A percentile compares a stretch with the other conserved stretches of the same genome.
Conservation (phyloP, 345 rosid genomes). For the Geranium brycei region DNA sequence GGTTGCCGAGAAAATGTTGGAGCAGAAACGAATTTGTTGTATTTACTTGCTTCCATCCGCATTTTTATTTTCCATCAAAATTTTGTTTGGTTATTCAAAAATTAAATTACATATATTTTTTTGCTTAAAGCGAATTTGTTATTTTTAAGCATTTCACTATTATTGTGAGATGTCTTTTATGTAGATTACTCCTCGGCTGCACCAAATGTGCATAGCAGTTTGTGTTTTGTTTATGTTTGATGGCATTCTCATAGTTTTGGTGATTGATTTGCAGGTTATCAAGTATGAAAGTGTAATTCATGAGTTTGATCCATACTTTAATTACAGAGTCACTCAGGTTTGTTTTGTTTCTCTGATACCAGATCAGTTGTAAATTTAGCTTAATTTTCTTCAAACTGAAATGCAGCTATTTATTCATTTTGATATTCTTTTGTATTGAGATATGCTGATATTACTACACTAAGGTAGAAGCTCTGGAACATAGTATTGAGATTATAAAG, state of each 20-base stretch:
- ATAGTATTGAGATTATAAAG: background rate
- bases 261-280: constrained; percentile 55
- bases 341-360: constrained; percentile 1
- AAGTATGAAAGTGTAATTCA: constrained; percentile 96
- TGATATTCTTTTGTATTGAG: no score
- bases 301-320: constrained; percentile 97
- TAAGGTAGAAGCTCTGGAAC: no score
- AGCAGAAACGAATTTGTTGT: constrained; percentile 1
- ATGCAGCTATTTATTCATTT: no score
- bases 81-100: no score
- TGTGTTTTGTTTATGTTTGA: background rate
- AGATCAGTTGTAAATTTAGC: background rate
- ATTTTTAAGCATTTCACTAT: background rate
- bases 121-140: no score
- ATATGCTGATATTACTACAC: no score
- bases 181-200: background rate
- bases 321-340: constrained; percentile 97
- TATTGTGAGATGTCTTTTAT: background rate
- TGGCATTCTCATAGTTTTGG: constrained; percentile 6
- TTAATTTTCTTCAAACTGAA: background rate
- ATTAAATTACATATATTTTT: no score
- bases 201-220: background rate
- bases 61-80: background rate
- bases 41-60: background rate
- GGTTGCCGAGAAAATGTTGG: background rate